These are phyloP conservation scores for Stereum hirsutum DNA, from an alignment of 1,284 basidiomycete genomes.

Conservation along the genomic window DNA sequence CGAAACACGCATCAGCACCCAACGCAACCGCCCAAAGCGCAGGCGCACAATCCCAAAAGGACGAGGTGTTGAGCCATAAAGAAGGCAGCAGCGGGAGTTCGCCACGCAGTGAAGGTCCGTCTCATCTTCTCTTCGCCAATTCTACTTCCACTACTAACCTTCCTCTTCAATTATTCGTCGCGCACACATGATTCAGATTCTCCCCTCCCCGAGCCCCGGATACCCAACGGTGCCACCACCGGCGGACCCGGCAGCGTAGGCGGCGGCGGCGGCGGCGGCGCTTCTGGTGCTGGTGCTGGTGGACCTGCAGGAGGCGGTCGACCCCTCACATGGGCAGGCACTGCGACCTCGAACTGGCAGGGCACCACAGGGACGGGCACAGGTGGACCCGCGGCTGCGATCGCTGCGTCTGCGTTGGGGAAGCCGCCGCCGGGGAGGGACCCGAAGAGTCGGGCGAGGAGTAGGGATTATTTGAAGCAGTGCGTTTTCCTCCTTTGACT, in stretches of 20 bases:
- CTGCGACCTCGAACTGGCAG: slow-evolving; percentile 16
- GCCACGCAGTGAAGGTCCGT: slow-evolving; percentile 70
- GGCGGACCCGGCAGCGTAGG: too few species aligned
- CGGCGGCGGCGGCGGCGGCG: too few species aligned
- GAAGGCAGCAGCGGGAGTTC: slow-evolving; percentile 73
- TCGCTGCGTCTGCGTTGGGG: slow-evolving; percentile 42
- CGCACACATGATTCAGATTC: slow-evolving; percentile 41
- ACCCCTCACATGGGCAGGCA: slow-evolving; percentile 47
- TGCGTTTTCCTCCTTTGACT: slow-evolving; percentile 29
- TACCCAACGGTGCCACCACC: slow-evolving; percentile 58
- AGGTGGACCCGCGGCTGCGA: slow-evolving; percentile 33
- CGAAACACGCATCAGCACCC: slow-evolving; percentile 41
- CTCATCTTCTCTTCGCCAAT: slow-evolving; percentile 1
- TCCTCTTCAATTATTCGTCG: neutral
- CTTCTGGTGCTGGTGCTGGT: too few species aligned
- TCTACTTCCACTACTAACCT: neutral
- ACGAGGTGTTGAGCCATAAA: slow-evolving; percentile 59
- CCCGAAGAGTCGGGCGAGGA: slow-evolving; percentile 89
- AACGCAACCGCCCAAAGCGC: slow-evolving; percentile 56
- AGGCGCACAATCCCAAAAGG: slow-evolving; percentile 46
- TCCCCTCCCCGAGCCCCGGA: slow-evolving; percentile 52
- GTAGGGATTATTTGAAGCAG: slow-evolving; percentile 97
- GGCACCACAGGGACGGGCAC: too few species aligned
- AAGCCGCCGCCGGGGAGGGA: slow-evolving; percentile 77
- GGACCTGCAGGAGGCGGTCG: too few species aligned